Evolutionary conservation across 805 yeast genomes (phyloP).

Genomic region (Sporopachydermia quercuum): DNA sequence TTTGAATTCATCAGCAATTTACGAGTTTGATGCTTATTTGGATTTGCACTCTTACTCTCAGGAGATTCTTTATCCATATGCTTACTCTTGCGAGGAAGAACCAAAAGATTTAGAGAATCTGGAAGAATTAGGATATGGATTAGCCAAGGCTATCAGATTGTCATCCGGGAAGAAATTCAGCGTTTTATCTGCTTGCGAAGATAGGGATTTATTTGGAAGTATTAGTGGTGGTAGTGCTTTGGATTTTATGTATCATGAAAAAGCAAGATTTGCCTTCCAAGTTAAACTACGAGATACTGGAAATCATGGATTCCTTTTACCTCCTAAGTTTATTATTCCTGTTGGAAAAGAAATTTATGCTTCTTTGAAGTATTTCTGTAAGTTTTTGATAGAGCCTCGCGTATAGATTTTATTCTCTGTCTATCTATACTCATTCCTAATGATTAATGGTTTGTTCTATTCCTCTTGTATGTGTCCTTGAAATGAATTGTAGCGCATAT

Average conservation of each 20-base stretch:
- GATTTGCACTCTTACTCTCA: conserved; percentile 82
- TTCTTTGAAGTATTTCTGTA: conserved; percentile 52
- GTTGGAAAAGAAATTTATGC: conserved; percentile 63
- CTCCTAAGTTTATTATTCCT: conserved; percentile 52
- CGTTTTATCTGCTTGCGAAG: conserved; percentile 68
- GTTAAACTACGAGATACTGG: conserved; percentile 73
- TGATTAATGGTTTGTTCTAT: too few species aligned
- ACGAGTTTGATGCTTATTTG: conserved; percentile 57
- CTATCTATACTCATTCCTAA: too few species aligned
- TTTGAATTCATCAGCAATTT: conserved; percentile 28
- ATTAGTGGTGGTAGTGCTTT: conserved; percentile 69
- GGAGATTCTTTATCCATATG: conserved; percentile 71
- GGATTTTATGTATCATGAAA: conserved; percentile 72
- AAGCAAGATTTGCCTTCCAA: conserved; percentile 77
- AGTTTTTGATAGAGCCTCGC: conserved; percentile 32
- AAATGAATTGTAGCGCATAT: too few species aligned
- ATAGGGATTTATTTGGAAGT: conserved; percentile 34
- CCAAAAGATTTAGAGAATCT: conserved; percentile 76
- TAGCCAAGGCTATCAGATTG: conserved; percentile 56
- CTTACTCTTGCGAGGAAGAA: conserved; percentile 54
- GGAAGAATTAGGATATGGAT: conserved; percentile 68
- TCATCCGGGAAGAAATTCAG: conserved; percentile 49
- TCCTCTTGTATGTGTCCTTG: too few species aligned
- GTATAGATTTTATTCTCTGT: too few species aligned
- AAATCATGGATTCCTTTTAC: conserved; percentile 67